Base-by-base conservation (phyloP, 768 basidiomycete genomes). In the Pulveroboletus sp. region DNA sequence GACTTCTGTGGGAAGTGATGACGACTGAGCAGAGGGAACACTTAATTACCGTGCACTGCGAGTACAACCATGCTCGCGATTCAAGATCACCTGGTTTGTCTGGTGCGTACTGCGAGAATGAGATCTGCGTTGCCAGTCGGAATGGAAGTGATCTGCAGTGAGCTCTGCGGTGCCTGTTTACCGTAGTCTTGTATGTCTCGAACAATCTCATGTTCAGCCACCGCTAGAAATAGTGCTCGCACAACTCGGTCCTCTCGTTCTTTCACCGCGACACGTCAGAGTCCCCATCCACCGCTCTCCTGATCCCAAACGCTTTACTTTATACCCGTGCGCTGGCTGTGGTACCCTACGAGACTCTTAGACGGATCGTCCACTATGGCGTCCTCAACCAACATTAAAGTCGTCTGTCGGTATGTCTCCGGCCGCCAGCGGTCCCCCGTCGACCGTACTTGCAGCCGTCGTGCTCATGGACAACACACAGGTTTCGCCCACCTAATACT, bases 401-500 rank as follows among this genome's bases (percentile, higher is more conserved):
- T 99, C 65, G 92, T 99, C 57, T 98, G 95, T 80, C 92, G 95
- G 95, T 94, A 60, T 59, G 92, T 72, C 44, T 39, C 38, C 53
- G n/a, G 35, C 42, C 52, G 45, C 50, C 42, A 33, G 32, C 28
- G 15, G 17, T 30, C 41, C 18, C 32, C 30, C 21, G 5, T 61
- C 48, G 31, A 39, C 40, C 49, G 35, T 21, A 21, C 21, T 21
- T 42, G 8, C 24, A n/a, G 14, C 36, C 49, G 30, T 54, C 54
- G 14, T 41, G 21, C 49, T 51, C 35, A 62, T 21, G 1, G 27
- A 46, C 51, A 21, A 32, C 18, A 31, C 41, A 21, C 63, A 94
- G 95, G 50, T 99, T 98, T 73, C 93, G 96, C 56, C 96, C 96
- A 6, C 81, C 88, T 55, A 99, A 99, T 72, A 74, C 91, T 50